Evolutionary conservation across 352 stramenopile genomes (phyloP), one percentile per base, ranked within the genome.

Genomic region (Blastocystis sp.): DNA sequence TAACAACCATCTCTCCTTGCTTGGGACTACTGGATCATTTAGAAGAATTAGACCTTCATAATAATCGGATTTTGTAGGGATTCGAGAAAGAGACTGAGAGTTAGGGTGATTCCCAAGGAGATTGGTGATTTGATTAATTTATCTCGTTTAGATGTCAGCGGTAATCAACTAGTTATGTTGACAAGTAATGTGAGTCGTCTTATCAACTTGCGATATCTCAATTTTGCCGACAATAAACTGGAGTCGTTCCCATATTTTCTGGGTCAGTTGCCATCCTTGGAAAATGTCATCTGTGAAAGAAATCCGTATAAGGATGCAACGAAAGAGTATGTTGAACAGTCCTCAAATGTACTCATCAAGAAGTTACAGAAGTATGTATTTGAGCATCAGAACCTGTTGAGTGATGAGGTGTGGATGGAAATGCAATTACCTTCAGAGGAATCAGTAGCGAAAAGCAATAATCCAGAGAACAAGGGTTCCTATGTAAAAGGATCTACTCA

Each of bases 31-130:
- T 83, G 1, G 12, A 14, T 21, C 39, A 83, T 66, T 43, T 83
- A 37, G 71, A 83, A 37, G 37, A 43, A 14, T 32, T 83, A 32
- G 71, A 83, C n/a, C 35, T 83, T 39, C 71, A 83, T 27, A 83
- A 83, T 39, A 83, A 83, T 43, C 58, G 29, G 1, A 16, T 83
- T 29, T 21, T 7, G 71, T 83, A 42, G 4, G 12, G 16, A 43
- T 66, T 67, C 5, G 43, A 11, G n/a, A 14, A 6, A 24, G 6
- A 49, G 43, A 19, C 9, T 51, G 12, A 69, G 12, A 32, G 39
- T 1, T 83, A 83, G 71, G 39, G 39, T 29, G 19, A 35, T 83
- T 6, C 71, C 71, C n/a, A 54, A 65, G 9, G 46, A 57, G 3
- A 35, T 83, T 29, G 57, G 14, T 24, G 39, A 49, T 24, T 37